A percentile compares a stretch with the other conserved stretches of the same genome.
These are phyloP conservation scores for Globisporangium abappressorium DNA, from an alignment of 352 stramenopile species.

Conservation along the genomic window DNA sequence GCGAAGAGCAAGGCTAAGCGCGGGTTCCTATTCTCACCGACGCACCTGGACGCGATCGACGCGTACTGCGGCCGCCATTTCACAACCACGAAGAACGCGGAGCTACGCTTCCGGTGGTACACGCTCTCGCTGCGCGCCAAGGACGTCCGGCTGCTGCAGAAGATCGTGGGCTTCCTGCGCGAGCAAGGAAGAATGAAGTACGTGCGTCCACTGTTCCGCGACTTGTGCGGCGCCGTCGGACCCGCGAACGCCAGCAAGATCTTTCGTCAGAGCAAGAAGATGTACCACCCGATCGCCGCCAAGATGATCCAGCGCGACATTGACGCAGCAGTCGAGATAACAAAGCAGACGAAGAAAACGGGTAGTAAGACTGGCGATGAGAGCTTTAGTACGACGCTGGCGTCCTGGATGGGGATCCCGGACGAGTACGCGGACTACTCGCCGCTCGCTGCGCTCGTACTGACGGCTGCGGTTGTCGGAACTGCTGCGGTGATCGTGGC, in stretches of 20 bases:
- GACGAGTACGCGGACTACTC: not conserved
- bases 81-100: constrained; percentile 54
- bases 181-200: constrained; percentile 82
- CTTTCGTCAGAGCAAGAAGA: constrained; percentile 48
- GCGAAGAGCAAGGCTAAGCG: not conserved
- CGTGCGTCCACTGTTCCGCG: constrained; percentile 60
- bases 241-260: constrained; percentile 24
- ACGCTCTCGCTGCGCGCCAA: constrained; percentile 52
- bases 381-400: not conserved
- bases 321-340: not conserved
- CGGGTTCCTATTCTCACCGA: not conserved
- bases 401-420: constrained; percentile 3
- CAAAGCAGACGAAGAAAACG: not conserved
- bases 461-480: not conserved
- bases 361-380: not conserved
- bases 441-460: not conserved
- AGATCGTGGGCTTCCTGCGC: constrained; percentile 44
- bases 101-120: constrained; percentile 73
- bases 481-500: not conserved
- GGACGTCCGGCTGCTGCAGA: constrained; percentile 38
- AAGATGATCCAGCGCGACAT: constrained; percentile 75
- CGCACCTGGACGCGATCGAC: constrained; percentile 58
- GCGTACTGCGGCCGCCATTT: constrained; percentile 41
- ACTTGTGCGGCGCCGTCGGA: constrained; percentile 40
- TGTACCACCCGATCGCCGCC: constrained; percentile 68